Evolutionary conservation across 2,329 filamentous ascomycete species (phyloP), one percentile per base, ranked within the genome.

Genomic region (Aureobasidium sp.): DNA sequence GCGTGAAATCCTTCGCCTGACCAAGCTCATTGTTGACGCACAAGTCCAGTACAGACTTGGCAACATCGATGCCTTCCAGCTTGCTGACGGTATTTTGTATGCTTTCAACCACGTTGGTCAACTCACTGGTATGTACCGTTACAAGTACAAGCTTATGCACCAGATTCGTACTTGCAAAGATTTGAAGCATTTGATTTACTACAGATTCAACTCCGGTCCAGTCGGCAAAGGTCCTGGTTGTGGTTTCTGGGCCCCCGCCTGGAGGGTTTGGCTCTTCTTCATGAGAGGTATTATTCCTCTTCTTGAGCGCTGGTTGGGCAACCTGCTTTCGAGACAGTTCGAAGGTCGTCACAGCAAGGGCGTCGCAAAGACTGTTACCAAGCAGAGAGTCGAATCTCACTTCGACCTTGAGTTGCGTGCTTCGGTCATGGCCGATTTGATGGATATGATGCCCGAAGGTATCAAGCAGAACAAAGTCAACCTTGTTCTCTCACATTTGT

Each of bases 121-220:
- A 70, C 77, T 98, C 57, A 98, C 93, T 14, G 93, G 93, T 68
- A 98, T 98, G 93, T 98, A 98, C 73, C 86, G 93, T 57, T 98
- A 98, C 80, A 98, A 98, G 78, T 98, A 98, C 77, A 98, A 98
- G 78, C 79, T 98, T 54, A 98, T 98, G 93, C 93, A 98, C 69
- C 93, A 98, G 71, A 98, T 98, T 63, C 88, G 93, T 62, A 95
- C 93, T 0, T 98, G 93, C 77, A 98, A 98, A 72, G 93, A 98
- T 72, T 70, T 98, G 66, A 98, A 98, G 80, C 93, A 98, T 79
- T 74, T 98, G 57, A 97, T 98, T 60, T 98, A 98, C 74, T 97
- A 97, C 70, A 87, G 91, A 45, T 98, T 98, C 75, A 98, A 98
- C 70, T 90, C 90, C 55, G 93, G 90, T 0, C 88, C 91, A 10